Evolutionary conservation across 345 rosid species (phyloP), one percentile per base, ranked within the genome.

Genomic region (Brassica juncea): DNA sequence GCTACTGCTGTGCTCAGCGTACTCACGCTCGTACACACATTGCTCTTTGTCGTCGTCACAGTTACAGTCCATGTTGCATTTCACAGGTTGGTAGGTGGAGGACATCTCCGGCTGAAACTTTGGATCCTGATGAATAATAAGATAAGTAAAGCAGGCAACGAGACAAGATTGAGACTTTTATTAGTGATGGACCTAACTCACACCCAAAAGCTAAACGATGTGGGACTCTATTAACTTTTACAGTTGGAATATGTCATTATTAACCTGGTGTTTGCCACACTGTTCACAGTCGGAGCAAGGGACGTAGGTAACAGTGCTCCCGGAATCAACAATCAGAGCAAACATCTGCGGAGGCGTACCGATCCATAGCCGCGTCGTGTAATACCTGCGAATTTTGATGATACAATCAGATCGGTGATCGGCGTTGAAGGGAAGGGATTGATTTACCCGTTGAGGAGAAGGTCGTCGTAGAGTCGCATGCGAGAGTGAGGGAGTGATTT

Each of bases 301-400:
- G 10, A 94, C 97, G 19, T 91, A 94, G 11, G 99, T 94, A 28
- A 92, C 96, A 44, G 94, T 91, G 67, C 97, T 94, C 6, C 99
- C 97, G 0, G 97, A 89, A 83, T 94, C 97, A 1, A 91, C 98
- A 47, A 94, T 92, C 8, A 94, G 88, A 15, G 97, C 90, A 75
- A 94, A 94, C 81, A 54, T 86, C 87, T 94, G 99, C 2, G 99
- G 97, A 1, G 98, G 99, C 37, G 97, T 91, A 66, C 99, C 99
- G 84, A 94, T 94, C 95, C 88, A 94, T 8, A 94, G 86, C 80
- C 96, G 77, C 54, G 97, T 90, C 3, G 99, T 90, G 23, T 95
- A 95, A 79, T 94, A 94, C 76, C 97, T 93, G 63, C 10, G 25
- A 66, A 4, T 14, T 47, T 42, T 42, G 42, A 35, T 9, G 12